These are phyloP conservation scores for Leccinum laetum DNA, from an alignment of 1,284 basidiomycete species.

Conservation along the genomic window DNA sequence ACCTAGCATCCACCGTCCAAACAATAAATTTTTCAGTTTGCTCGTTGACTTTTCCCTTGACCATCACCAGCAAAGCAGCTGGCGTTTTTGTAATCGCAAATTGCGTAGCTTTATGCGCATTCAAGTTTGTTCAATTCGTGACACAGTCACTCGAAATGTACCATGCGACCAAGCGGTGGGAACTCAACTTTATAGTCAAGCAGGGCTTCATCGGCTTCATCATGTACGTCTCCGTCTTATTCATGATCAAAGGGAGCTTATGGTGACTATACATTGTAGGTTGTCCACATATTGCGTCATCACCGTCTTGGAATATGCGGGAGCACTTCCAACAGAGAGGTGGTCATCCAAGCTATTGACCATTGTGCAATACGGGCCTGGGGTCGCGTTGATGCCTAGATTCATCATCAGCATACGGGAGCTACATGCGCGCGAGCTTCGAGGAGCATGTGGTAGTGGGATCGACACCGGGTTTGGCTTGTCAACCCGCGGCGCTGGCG, in stretches of 20 bases:
- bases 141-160: neutral
- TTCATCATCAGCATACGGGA: neutral
- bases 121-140: neutral
- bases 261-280: no score
- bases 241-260: neutral
- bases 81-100: no score
- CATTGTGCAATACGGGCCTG: neutral
- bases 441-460: neutral
- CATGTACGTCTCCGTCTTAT: neutral
- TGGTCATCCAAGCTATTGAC: neutral
- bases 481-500: neutral
- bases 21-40: neutral
- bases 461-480: neutral
- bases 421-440: neutral
- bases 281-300: neutral
- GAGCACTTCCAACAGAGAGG: neutral
- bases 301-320: neutral
- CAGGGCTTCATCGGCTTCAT: conserved; percentile 1
- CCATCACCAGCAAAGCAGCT: no score
- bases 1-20: neutral
- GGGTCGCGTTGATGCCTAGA: neutral
- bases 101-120: neutral
- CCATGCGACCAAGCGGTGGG: neutral
- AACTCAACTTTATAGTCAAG: neutral
- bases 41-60: accelerated